These are phyloP conservation scores for Oryza officinalis DNA, from an alignment of 176 grass and related monocot species.

Conservation along the genomic window DNA sequence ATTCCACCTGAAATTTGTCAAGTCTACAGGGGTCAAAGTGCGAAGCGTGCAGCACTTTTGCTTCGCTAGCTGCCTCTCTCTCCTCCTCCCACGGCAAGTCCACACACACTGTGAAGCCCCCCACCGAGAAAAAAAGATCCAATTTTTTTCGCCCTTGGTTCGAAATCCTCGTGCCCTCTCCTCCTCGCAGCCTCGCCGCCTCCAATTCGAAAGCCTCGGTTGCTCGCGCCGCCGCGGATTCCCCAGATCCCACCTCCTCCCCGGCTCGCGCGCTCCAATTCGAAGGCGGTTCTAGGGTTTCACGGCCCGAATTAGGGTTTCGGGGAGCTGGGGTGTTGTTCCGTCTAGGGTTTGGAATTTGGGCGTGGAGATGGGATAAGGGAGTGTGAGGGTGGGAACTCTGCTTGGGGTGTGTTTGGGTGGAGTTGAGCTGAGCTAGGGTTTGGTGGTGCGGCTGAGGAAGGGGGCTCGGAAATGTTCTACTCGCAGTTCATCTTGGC, in stretches of 20 bases:
- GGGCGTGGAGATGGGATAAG: constrained; percentile 30
- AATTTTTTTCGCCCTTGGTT: constrained; percentile 28
- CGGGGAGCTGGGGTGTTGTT: background rate
- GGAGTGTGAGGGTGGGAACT: background rate
- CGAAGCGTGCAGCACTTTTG: constrained; percentile 40
- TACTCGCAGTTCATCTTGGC: constrained; percentile 99
- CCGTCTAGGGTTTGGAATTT: background rate
- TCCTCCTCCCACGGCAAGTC: background rate
- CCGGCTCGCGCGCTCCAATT: constrained; percentile 1
- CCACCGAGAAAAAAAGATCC: constrained; percentile 2
- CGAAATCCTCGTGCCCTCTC: background rate
- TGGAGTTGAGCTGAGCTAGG: constrained; percentile 37
- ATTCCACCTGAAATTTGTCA: accelerated
- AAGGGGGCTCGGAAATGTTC: constrained; percentile 68
- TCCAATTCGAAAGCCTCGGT: constrained; percentile 23
- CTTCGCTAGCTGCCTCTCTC: background rate
- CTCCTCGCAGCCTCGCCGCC: background rate
- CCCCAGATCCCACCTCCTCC: constrained; percentile 33
- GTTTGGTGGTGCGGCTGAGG: constrained; percentile 34
- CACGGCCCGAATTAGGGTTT: background rate
- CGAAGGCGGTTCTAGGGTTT: constrained; percentile 44
- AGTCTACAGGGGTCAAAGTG: accelerated
- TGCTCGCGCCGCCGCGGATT: constrained; percentile 8
- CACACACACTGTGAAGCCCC: constrained; percentile 21
- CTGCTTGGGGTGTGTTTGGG: constrained; percentile 13